A percentile compares a stretch with the other conserved stretches of the same genome.
Evolutionary conservation across 2,329 filamentous ascomycete species (phyloP).

Genomic region (Chlorencoelia australis): DNA sequence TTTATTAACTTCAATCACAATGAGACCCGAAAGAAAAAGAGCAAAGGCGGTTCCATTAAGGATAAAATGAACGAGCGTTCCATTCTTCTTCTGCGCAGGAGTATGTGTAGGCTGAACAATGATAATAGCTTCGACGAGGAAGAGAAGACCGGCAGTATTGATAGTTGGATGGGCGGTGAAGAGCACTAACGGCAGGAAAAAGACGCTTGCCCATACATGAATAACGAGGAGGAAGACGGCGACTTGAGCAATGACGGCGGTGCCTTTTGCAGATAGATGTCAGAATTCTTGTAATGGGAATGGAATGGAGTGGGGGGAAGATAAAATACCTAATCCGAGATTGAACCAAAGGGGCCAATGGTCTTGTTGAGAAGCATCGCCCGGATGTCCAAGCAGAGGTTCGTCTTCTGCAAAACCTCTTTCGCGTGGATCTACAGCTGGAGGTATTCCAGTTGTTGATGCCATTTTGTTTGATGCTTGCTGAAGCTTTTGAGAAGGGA

Average conservation of each 20-base stretch:
- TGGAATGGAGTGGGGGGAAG: neutral
- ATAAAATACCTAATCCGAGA: constrained; percentile 55
- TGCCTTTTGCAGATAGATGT: constrained; percentile 44
- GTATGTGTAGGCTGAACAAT: constrained; percentile 82
- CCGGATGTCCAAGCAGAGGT: constrained; percentile 59
- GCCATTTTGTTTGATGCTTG: no score
- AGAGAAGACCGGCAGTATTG: constrained; percentile 55
- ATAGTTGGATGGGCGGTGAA: constrained; percentile 84
- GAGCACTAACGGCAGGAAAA: constrained; percentile 59
- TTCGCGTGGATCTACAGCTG: constrained; percentile 29
- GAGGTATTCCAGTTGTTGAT: constrained; percentile 57
- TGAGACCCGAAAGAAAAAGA: constrained; percentile 49
- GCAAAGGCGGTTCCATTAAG: constrained; percentile 54
- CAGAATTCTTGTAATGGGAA: neutral
- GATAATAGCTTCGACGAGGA: constrained; percentile 70
- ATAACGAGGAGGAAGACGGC: constrained; percentile 66
- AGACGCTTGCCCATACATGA: constrained; percentile 69
- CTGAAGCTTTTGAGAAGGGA: no score
- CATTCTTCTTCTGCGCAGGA: constrained; percentile 56
- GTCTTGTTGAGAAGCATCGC: constrained; percentile 62
- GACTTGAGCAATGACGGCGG: constrained; percentile 68
- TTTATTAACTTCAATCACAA: constrained; percentile 85
- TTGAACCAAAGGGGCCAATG: constrained; percentile 58
- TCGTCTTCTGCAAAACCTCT: constrained; percentile 45
- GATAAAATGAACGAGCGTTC: constrained; percentile 52